phyloP scores from a whole-genome alignment of 192 early-diverging fungal genomes.

The Coemansia umbellata region DNA sequence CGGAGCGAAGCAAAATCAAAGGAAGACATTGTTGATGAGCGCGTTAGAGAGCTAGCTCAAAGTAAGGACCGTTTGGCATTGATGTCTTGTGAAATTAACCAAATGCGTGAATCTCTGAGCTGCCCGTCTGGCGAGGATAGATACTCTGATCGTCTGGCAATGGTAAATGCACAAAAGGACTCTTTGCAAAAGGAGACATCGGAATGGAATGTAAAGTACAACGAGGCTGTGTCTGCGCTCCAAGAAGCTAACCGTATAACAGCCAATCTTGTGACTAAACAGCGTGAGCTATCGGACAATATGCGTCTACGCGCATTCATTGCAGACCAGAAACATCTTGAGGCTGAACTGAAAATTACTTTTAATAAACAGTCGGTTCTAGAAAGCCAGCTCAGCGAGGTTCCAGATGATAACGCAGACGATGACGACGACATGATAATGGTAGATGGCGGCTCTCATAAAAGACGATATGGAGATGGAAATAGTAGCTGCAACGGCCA shows the following conservation, averaged over 20 bases:
- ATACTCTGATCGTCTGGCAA: conserved; percentile 29
- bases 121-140: conserved; percentile 15
- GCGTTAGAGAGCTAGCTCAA: conserved; percentile 23
- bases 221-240: conserved; percentile 46
- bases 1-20: conserved; percentile 16
- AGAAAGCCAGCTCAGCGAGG: conserved; percentile 27
- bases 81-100: conserved; percentile 31
- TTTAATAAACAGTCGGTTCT: conserved; percentile 26
- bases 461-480: conserved; percentile 18
- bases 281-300: conserved; percentile 40
- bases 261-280: conserved; percentile 36
- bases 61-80: conserved; percentile 32
- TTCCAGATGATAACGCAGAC: conserved; percentile 3
- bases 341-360: conserved; percentile 32
- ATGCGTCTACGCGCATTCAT: conserved; percentile 25
- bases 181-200: conserved; percentile 41
- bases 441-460: conserved; percentile 10
- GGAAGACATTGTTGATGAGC: conserved; percentile 29
- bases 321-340: conserved; percentile 36
- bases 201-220: conserved; percentile 30
- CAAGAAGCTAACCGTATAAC: conserved; percentile 44
- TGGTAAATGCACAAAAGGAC: conserved; percentile 26
- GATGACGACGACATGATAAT: conserved; percentile 1
- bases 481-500: conserved; percentile 1
- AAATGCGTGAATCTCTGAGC: conserved; percentile 12